phyloP scores from a whole-genome alignment of 306 rosid genomes.

The Cicer chorassanicum region DNA sequence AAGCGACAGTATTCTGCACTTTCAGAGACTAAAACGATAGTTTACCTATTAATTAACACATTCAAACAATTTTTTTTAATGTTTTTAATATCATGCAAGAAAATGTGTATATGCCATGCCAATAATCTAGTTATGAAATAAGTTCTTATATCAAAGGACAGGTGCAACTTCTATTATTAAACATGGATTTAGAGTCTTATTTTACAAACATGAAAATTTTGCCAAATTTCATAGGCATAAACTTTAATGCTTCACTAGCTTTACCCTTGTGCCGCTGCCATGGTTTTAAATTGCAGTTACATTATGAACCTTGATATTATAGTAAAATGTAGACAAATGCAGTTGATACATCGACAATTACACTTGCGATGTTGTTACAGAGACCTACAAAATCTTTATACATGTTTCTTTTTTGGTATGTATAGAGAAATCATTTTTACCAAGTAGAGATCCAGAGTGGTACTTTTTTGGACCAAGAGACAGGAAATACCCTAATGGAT shows the following conservation, averaged over 20 bases:
- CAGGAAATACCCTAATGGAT: slow-evolving; percentile 92
- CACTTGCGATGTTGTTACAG: not conserved
- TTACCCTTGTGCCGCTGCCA: not conserved
- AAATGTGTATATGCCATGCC: not conserved
- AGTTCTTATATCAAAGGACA: not conserved
- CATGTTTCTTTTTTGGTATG: not conserved
- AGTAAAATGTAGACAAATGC: not conserved
- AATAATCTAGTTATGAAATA: slow-evolving; percentile 27
- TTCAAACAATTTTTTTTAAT: no score
- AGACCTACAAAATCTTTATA: not conserved
- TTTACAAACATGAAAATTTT: not conserved
- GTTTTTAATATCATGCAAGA: slow-evolving; percentile 18
- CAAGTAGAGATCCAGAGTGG: slow-evolving; percentile 99
- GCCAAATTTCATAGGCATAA: not conserved
- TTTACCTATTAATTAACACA: no score
- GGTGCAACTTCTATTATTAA: not conserved
- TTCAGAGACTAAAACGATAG: no score
- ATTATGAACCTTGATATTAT: not conserved
- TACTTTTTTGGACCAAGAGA: slow-evolving; percentile 97
- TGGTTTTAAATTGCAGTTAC: not conserved
- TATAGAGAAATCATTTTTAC: slow-evolving; percentile 87
- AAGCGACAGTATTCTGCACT: no score
- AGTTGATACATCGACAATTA: not conserved
- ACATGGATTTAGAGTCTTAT: not conserved
- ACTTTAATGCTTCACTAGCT: not conserved